Evolutionary conservation across 768 basidiomycete genomes (phyloP).

Genomic region (Lactarius sanguifluus): DNA sequence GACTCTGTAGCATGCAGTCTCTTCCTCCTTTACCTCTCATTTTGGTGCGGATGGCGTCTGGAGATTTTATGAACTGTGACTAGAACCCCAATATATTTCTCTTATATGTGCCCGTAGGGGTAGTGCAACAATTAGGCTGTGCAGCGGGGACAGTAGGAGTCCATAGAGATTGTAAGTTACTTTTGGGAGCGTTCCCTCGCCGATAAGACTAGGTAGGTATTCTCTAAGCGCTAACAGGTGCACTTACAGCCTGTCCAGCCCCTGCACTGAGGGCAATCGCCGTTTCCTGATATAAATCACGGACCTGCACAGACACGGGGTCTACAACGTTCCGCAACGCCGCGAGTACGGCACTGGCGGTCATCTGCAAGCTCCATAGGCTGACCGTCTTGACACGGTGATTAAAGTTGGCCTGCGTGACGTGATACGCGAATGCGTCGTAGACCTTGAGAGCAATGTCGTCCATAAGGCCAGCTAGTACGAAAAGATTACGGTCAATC

Average conservation of each 20-base stretch:
- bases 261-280: constrained; percentile 1
- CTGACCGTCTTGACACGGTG: constrained; percentile 88
- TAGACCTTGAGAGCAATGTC: constrained; percentile 88
- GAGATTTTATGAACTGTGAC: no score
- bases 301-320: constrained; percentile 46
- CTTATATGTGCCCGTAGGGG: not conserved
- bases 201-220: not conserved
- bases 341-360: constrained; percentile 80
- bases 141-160: not conserved
- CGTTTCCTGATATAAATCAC: constrained; percentile 34
- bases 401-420: constrained; percentile 86
- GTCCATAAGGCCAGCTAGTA: constrained; percentile 86
- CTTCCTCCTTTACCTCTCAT: no score
- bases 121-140: not conserved
- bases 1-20: no score
- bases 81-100: no score
- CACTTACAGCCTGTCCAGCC: constrained; percentile 1
- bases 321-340: constrained; percentile 77
- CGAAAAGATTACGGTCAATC: constrained; percentile 17
- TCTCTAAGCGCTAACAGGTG: constrained; percentile 8
- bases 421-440: constrained; percentile 93
- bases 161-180: constrained; percentile 7
- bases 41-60: no score
- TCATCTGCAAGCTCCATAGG: constrained; percentile 93
- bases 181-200: not conserved